phyloP scores from a whole-genome alignment of 2,329 filamentous ascomycete species.

The Elsinoe arachidis region DNA sequence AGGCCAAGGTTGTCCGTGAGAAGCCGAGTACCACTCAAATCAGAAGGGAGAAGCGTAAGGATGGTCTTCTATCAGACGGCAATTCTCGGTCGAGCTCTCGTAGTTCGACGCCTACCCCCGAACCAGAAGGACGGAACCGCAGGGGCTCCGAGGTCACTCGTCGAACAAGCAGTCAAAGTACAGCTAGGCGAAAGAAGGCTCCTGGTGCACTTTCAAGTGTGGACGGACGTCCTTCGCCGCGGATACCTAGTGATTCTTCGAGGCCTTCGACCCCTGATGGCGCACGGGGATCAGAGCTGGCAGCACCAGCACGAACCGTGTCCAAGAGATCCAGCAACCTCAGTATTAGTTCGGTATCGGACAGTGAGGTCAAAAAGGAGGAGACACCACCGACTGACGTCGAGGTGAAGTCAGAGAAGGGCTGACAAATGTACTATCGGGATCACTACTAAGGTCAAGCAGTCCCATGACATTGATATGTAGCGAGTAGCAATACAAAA shows the following conservation, averaged over 20 bases:
- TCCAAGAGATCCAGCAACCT: slow-evolving; percentile 16
- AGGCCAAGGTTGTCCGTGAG: slow-evolving; percentile 9
- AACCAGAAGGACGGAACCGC: slow-evolving; percentile 23
- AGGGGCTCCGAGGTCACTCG: slow-evolving; percentile 13
- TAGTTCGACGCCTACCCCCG: slow-evolving; percentile 26
- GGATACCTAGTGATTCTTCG: slow-evolving; percentile 9
- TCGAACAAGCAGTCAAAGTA: slow-evolving; percentile 12
- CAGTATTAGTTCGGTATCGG: slow-evolving; percentile 14
- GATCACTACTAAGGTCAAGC: too few species aligned
- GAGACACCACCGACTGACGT: slow-evolving; percentile 17
- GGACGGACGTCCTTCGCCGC: background rate
- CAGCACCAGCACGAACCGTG: background rate
- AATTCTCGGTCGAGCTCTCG: slow-evolving; percentile 24
- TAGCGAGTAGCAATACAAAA: background rate
- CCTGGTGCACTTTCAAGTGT: background rate
- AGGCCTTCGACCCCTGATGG: slow-evolving; percentile 11
- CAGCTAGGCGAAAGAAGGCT: slow-evolving; percentile 10
- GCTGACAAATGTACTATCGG: background rate
- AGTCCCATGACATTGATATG: too few species aligned
- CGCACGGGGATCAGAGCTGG: background rate
- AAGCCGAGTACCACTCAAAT: slow-evolving; percentile 23
- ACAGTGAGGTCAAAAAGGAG: slow-evolving; percentile 16
- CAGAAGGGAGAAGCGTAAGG: slow-evolving; percentile 23
- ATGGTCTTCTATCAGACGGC: slow-evolving; percentile 13
- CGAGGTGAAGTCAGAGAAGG: slow-evolving; percentile 12